Evolutionary conservation across 1,139 yeast genomes (phyloP).

Genomic region (Chernovozyma aurita): DNA sequence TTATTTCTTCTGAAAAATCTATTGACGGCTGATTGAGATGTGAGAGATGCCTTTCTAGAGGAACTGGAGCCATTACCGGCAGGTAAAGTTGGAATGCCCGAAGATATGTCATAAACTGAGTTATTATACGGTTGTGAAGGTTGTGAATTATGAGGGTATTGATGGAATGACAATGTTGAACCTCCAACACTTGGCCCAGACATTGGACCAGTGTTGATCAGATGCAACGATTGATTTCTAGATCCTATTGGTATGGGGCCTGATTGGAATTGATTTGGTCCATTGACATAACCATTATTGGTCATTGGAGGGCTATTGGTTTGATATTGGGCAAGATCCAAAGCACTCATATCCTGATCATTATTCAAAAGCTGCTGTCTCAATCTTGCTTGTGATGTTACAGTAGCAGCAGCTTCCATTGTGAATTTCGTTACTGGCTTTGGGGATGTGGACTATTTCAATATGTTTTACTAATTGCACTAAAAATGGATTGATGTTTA

Average conservation of each 20-base stretch:
- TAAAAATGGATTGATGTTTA: too few species aligned
- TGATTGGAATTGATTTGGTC: neutral
- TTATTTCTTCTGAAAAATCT: slow-evolving; percentile 43
- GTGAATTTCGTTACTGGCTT: too few species aligned
- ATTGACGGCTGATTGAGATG: slow-evolving; percentile 38
- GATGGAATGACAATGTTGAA: slow-evolving; percentile 8
- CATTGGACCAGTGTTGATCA: slow-evolving; percentile 3
- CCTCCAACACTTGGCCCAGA: neutral
- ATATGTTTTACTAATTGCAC: neutral
- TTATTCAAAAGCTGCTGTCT: slow-evolving; percentile 33
- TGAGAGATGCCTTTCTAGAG: slow-evolving; percentile 39
- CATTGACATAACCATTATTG: neutral
- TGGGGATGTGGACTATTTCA: too few species aligned
- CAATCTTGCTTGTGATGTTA: slow-evolving; percentile 20
- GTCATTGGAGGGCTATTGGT: neutral
- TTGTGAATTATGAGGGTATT: slow-evolving; percentile 10
- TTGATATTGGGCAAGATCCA: neutral
- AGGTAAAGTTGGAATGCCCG: neutral
- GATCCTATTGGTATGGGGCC: neutral
- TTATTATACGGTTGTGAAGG: slow-evolving; percentile 8
- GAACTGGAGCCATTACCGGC: slow-evolving; percentile 1
- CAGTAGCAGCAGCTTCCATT: slow-evolving; percentile 16
- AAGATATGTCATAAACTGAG: neutral
- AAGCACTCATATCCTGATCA: slow-evolving; percentile 19
- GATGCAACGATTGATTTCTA: neutral